Conservation (phyloP, 169 alveolate genomes). For the Toxoplasma gondii region DNA sequence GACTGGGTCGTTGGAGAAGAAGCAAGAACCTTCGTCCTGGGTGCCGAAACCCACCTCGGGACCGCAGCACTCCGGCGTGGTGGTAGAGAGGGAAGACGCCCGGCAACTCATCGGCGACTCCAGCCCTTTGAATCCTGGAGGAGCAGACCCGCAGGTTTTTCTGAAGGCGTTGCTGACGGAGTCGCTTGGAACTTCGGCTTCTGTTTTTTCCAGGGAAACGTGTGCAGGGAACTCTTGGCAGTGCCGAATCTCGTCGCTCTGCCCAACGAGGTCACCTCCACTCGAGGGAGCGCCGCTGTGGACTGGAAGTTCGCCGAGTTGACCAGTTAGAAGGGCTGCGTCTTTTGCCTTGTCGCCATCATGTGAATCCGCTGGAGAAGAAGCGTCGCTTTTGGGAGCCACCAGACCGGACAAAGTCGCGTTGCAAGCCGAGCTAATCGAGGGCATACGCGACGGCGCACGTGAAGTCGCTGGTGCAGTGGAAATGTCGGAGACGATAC, state of each 20-base stretch:
- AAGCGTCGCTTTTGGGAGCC: background rate
- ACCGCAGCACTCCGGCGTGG: background rate
- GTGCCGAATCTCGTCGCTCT: too few relatives aligned
- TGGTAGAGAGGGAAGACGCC: background rate
- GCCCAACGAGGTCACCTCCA: too few relatives aligned
- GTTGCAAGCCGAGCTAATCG: background rate
- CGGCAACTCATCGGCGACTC: background rate
- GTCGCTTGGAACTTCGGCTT: background rate
- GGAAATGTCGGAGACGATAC: background rate
- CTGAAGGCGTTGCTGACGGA: background rate
- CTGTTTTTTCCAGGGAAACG: background rate
- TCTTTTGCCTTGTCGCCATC: too few relatives aligned
- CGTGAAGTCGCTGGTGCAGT: background rate
- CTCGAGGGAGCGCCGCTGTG: too few relatives aligned
- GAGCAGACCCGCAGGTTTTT: background rate
- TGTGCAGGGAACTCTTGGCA: too few relatives aligned
- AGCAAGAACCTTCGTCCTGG: background rate
- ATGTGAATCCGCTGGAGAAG: background rate
- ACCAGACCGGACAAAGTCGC: background rate
- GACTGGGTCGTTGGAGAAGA: background rate
- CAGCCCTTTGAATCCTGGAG: background rate
- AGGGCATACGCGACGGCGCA: slow-evolving; percentile 33
- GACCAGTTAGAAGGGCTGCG: too few relatives aligned
- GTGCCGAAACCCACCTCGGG: background rate
- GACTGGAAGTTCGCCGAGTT: too few relatives aligned